Evolutionary conservation across 495 filamentous ascomycete genomes (phyloP), one percentile per base, ranked within the genome.

Genomic region (Xylaria longipes): DNA sequence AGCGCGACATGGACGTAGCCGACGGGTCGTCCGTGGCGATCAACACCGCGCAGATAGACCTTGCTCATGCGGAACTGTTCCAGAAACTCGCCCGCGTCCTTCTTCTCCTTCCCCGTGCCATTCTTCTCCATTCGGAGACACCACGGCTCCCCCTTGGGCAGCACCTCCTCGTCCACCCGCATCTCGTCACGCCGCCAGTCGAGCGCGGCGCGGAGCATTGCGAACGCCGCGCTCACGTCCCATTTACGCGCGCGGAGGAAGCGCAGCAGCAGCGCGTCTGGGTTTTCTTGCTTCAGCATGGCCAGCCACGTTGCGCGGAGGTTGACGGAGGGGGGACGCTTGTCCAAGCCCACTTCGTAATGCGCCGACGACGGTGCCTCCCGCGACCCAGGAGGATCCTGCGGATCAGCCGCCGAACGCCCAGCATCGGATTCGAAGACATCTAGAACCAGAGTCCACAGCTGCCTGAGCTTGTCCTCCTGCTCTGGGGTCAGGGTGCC

Each of bases 161-260:
- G 33, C 5, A 69, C 33, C 39, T 60, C 52, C 25, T 61, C 52
- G 54, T 69, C 67, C 0, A 69, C 54, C 1, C 41, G 52, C 54
- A 27, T 25, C 54, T 61, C 67, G 27, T 63, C 14, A 2, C 27
- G n/a, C 11, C 57, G 68, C 58, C 68, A 70, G 22, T 14, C 9
- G 25, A 69, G 37, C 22, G 67, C 67, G 54, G 33, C 11, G 27
- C 27, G 11, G 5, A 69, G 56, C 68, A 70, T 70, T 17, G 5
- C 4, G 17, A 50, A 22, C 0, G 95, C 95, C 1, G 90, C 81
- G 17, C 90, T 84, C 48, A 97, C 94, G n/a, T 94, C 97, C 84
- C 92, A 98, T 79, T 97, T 98, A 35, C 95, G 87, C 14, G 97
- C 95, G 0, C 95, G 88, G 27, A 97, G 83, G 94, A 95, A 98